Evolutionary conservation across 208 protist species (phyloP).

Genomic region (Naegleria gruberi): DNA sequence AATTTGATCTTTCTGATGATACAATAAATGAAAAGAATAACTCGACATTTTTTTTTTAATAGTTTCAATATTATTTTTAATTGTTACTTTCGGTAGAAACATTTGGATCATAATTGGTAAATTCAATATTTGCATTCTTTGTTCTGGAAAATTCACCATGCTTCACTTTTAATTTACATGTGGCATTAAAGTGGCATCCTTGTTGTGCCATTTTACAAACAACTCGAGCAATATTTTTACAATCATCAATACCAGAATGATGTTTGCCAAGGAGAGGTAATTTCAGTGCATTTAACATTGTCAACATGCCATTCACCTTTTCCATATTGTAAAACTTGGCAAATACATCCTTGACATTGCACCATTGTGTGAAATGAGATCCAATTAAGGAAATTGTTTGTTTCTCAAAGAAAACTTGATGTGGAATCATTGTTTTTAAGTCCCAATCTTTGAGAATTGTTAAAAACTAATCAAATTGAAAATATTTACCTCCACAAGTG

Average conservation of each 20-base stretch:
- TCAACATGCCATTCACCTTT: background rate
- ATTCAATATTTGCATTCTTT: background rate
- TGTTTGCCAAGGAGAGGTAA: background rate
- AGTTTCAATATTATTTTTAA: too few species aligned
- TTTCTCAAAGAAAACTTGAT: background rate
- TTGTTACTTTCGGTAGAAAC: too few species aligned
- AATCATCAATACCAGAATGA: constrained; percentile 23
- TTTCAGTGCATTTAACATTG: background rate
- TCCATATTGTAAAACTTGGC: background rate
- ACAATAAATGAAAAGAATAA: too few species aligned
- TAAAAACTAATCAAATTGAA: too few species aligned
- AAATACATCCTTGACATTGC: background rate
- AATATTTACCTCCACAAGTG: background rate
- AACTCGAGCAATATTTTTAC: constrained; percentile 1
- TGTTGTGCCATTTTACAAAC: background rate
- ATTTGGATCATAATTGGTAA: background rate
- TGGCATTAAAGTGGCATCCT: background rate
- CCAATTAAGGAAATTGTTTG: background rate
- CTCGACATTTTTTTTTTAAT: too few species aligned
- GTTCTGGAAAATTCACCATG: background rate
- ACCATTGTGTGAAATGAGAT: background rate
- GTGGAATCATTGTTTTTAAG: background rate
- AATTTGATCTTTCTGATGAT: too few species aligned
- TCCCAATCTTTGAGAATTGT: too few species aligned
- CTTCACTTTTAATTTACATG: background rate